A percentile compares a stretch with the other conserved stretches of the same genome.
Conservation (phyloP, 2,329 filamentous ascomycete genomes). For the Emmonsia crescens region DNA sequence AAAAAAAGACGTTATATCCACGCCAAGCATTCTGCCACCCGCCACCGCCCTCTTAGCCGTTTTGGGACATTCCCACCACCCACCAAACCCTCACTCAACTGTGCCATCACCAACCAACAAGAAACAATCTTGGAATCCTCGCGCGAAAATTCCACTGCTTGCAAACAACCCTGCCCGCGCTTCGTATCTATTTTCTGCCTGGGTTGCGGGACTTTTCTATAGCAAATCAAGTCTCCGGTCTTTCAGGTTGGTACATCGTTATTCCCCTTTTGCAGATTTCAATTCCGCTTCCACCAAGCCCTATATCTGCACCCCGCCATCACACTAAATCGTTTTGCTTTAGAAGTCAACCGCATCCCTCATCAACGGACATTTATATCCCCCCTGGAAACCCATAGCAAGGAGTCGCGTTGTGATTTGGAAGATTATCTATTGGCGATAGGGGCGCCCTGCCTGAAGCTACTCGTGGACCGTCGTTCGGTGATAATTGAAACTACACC, state of each 20-base stretch:
- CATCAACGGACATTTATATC: neutral
- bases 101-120: neutral
- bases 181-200: neutral
- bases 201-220: neutral
- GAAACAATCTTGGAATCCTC: neutral
- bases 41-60: conserved; percentile 5
- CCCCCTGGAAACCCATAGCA: neutral
- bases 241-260: neutral
- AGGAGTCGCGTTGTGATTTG: neutral
- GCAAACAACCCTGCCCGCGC: neutral
- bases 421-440: neutral
- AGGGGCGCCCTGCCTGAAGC: neutral
- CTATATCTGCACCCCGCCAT: neutral
- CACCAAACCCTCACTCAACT: neutral
- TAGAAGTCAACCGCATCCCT: neutral
- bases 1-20: neutral
- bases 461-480: neutral
- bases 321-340: neutral
- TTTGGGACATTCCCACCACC: neutral
- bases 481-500: neutral
- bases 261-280: neutral
- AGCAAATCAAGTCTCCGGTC: neutral
- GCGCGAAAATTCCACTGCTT: neutral
- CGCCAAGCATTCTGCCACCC: conserved; percentile 2
- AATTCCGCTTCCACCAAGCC: neutral